Evolutionary conservation across 345 rosid genomes (phyloP), one percentile per base, ranked within the genome.

Genomic region (Lenwebbia sp.): DNA sequence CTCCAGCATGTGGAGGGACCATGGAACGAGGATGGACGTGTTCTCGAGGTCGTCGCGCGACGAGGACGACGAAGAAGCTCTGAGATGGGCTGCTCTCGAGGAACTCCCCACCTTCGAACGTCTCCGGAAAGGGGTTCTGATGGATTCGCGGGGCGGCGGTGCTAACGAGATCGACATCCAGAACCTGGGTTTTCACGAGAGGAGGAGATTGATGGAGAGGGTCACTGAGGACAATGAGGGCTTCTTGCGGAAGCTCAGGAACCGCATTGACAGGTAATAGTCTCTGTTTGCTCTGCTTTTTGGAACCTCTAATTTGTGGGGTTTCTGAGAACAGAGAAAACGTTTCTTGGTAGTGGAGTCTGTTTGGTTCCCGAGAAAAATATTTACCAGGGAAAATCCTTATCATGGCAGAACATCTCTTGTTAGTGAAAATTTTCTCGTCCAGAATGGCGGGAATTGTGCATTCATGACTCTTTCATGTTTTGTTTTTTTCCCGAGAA

Each of bases 81-180:
- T 93, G 21, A 89, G 82, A 57, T 93, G 95, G 94, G 95, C 95
- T 22, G 95, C 94, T 13, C 88, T 93, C 10, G 90, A 93, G 90
- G 91, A 82, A 85, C 89, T 93, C 23, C 94, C 95, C 0, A 93
- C 95, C 30, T 87, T 83, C 44, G 88, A 88, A 44, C 90, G 95
- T 26, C 83, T 91, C n/a, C 89, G 89, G 88, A 93, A 87, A 86
- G 94, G 94, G 10, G 83, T 93, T 30, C 85, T 90, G 40, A 84
- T 53, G 7, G 83, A 78, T 25, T 83, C 89, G 26, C 47, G 53
- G 2, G 89, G 93, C 22, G 62, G 44, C 3, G 78, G 14, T 1
- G 85, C 89, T 9, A 53, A 30, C 10, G 93, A 92, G 85, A 85
- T 94, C 49, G 90, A 91, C 74, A n/a, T 92, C 8, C 14, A 78